Evolutionary conservation across 495 filamentous ascomycete species (phyloP), one percentile per base, ranked within the genome.

Genomic region (Corynascus novoguineensis): DNA sequence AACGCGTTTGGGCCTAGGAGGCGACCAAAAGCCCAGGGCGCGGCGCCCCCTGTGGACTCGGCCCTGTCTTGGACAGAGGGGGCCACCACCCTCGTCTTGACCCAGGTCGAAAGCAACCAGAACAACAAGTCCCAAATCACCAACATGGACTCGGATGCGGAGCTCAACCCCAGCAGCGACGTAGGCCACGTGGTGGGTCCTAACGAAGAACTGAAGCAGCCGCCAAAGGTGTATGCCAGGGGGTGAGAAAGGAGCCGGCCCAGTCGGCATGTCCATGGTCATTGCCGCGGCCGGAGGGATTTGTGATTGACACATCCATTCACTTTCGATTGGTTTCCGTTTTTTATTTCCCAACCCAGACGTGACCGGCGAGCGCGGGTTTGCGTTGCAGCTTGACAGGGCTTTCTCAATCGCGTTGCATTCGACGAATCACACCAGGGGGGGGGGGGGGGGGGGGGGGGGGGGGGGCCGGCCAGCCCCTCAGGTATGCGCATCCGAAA

Each of bases 91-190:
- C 3, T 37, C 31, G 5, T 21, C 31, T 1, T 9, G 3, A 35
- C 19, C 29, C 12, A 24, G 1, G 11, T 25, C n/a, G 31, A 50
- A 0, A 37, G 17, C 29, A 9, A 10, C 17, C 19, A 7, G 6
- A 25, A 14, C 31, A 19, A 22, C 31, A 19, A 22, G 11, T 12
- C 9, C 11, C 11, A 10, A 14, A 14, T 4, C 14, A 29, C 25
- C 14, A 35, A 28, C 22, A 31, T 29, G 50, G 50, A 41, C 19
- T 53, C 50, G 34, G 24, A 53, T 4, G 50, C 35, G 24, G 50
- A 28, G 14, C 25, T 32, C 3, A 42, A 21, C 14, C 14, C 25
- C 1, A 15, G 35, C 7, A 6, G 35, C 21, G 27, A 24, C 15
- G 32, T 15, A 1, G 14, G 12, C 15, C 8, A 29, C n/a, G 22